Base-by-base conservation (phyloP, 352 stramenopile species). In the Phytopythium ostracodes region DNA sequence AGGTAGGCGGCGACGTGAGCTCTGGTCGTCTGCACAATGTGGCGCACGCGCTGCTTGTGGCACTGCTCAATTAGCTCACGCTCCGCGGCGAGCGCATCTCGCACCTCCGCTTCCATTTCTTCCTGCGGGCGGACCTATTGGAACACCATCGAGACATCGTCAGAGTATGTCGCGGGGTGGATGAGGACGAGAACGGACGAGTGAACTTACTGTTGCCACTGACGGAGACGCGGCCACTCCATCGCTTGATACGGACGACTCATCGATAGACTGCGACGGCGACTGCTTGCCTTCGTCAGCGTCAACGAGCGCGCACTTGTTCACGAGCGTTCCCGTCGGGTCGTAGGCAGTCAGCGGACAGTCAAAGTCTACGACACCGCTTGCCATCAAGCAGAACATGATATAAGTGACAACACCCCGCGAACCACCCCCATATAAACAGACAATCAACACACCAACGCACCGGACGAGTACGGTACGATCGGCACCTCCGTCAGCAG, bases 331-430 rank as follows among this genome's bases (percentile, higher is more conserved):
- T 22, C 66, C 64, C 5, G 58, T 72, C 33, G 35, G 59, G 50
- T 86, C 77, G 27, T 77, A 86, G 22, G 75, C 65, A 43, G 70
- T 70, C 6, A 86, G 51, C 17, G 74, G 72, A 36, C 59, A 68
- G 17, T 84, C 68, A 2, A 60, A 72, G 57, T 67, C 77, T 86
- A 60, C 27, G 40, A 55, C 10, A 56, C 15, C 42, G 22, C 57
- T 40, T 36, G 35, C 10, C 12, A 43, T 18, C 18, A 33, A 22
- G 4, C 22, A 38, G 33, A 33, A 22, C 1, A 12, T 35, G 4
- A 53, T 4, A 53, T 17, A 35, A 4, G 5, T 11, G 46, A 35
- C 20, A 20, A 20, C 44, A 27, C n/a, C 11, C n/a, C 7, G 11
- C 47, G 12, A 9, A 17, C 17, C 29, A 54, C 52, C 27, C 59